phyloP scores from a whole-genome alignment of 2,329 filamentous ascomycete genomes.

The Graphium sp. region DNA sequence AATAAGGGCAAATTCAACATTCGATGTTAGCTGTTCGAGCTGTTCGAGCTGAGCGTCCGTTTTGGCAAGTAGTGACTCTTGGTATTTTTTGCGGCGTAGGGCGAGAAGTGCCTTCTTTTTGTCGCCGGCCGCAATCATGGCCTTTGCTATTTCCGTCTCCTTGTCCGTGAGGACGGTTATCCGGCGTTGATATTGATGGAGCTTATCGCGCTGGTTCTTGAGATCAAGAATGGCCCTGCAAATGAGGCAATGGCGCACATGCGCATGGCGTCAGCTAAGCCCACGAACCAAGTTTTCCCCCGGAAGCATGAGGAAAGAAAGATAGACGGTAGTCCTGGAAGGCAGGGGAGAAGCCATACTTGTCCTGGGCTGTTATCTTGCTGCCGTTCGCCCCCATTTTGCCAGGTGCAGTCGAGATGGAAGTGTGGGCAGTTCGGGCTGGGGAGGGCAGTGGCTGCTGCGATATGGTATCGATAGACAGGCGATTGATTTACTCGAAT shows the following conservation, averaged over 20 bases:
- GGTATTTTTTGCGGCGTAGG: slow-evolving; percentile 89
- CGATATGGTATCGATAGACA: too few relatives aligned
- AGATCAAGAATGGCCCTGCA: slow-evolving; percentile 86
- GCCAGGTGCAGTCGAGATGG: too few relatives aligned
- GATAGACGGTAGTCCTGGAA: slow-evolving; percentile 6
- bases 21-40: slow-evolving; percentile 72
- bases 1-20: slow-evolving; percentile 89
- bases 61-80: slow-evolving; percentile 74
- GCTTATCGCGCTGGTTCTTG: slow-evolving; percentile 92
- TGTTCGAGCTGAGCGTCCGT: slow-evolving; percentile 91
- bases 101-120: slow-evolving; percentile 72
- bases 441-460: too few relatives aligned
- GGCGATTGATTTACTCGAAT: too few relatives aligned
- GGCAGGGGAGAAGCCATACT: slow-evolving; percentile 34
- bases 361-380: slow-evolving; percentile 60
- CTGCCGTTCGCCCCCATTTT: slow-evolving; percentile 38
- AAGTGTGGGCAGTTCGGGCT: too few relatives aligned
- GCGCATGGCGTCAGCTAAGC: slow-evolving; percentile 4
- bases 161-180: slow-evolving; percentile 73
- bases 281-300: slow-evolving; percentile 4
- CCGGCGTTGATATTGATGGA: slow-evolving; percentile 88
- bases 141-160: slow-evolving; percentile 71
- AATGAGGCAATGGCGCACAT: slow-evolving; percentile 1
- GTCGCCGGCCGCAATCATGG: slow-evolving; percentile 68
- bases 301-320: slow-evolving; percentile 3